These are phyloP conservation scores for Leccinum pachyderme DNA, from an alignment of 1,284 basidiomycete species.

Conservation along the genomic window DNA sequence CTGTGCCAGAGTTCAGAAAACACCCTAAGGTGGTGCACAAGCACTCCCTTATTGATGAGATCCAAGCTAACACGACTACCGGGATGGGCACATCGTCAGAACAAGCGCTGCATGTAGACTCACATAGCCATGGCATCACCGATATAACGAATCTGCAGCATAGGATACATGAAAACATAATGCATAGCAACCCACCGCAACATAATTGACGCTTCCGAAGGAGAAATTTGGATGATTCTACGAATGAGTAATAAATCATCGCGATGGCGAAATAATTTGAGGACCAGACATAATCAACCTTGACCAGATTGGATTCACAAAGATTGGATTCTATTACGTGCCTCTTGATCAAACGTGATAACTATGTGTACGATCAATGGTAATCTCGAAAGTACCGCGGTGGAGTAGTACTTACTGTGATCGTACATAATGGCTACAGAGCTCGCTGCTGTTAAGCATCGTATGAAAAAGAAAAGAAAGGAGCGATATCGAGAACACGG, in stretches of 20 bases:
- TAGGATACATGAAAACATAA: no score
- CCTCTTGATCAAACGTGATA: constrained; percentile 11
- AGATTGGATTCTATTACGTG: not conserved
- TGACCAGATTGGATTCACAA: not conserved
- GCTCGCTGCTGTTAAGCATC: not conserved
- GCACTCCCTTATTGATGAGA: no score
- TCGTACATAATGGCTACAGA: constrained; percentile 6
- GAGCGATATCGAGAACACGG: not conserved
- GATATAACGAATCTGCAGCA: not conserved
- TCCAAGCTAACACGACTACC: no score
- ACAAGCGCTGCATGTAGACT: not conserved
- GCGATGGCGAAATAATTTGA: not conserved
- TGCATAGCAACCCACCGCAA: not conserved
- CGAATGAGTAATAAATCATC: not conserved
- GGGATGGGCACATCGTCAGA: not conserved
- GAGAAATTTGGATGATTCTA: not conserved
- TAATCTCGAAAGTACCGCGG: not conserved
- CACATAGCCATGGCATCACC: not conserved
- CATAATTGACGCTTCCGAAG: not conserved
- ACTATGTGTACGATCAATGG: not conserved
- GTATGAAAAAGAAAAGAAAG: not conserved
- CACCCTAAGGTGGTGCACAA: not conserved
- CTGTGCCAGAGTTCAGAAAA: not conserved
- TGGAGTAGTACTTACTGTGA: not conserved
- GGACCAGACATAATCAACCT: constrained; percentile 15